Base-by-base conservation (phyloP, 2,329 filamentous ascomycete species). In the Apiospora sp. region DNA sequence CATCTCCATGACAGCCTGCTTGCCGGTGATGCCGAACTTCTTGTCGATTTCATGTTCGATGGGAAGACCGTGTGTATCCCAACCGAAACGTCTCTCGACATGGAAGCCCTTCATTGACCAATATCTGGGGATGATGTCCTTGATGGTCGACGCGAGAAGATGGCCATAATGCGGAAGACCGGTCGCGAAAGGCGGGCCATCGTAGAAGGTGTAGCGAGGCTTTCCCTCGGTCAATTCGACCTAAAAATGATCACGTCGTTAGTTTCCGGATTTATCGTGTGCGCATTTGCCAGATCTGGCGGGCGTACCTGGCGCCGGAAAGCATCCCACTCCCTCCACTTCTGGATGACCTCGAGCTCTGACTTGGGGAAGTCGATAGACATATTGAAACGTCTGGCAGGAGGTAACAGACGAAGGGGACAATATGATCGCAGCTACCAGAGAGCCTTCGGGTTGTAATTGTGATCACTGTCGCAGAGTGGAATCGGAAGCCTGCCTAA, bases 21-120 rank as follows among this genome's bases (percentile, higher is more conserved):
- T 93, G 71, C 94, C 94, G 76, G 93, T 94, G 80, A 98, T 95
- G 54, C 94, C 93, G 76, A 97, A 87, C 84, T 96, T 96, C 88
- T 98, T 98, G 87, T 98, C 96, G 80, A 98, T 98, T 84, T 98
- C 96, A 82, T 97, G 94, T 85, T 98, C 96, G 77, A 98, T 96
- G 22, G 96, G 96, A 71, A 98, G 88, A 74, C 96, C 96, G 81
- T 98, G 96, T 1, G 95, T 94, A 74, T 98, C 96, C 96, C 96
- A 98, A 71, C 96, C 96, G 77, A 98, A 98, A 73, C 95, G 90
- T 76, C 96, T 90, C 86, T 96, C 94, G 70, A 98, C 95, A 85
- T 97, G 93, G 81, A 92, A 94, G 22, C 96, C 96, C 82, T 97
- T 97, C 95, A 98, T 98, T 70, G 95, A 95, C 94, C 95, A 98